Evolutionary conservation across 1,139 yeast species (phyloP).

Genomic region (Geotrichum klebahnii): DNA sequence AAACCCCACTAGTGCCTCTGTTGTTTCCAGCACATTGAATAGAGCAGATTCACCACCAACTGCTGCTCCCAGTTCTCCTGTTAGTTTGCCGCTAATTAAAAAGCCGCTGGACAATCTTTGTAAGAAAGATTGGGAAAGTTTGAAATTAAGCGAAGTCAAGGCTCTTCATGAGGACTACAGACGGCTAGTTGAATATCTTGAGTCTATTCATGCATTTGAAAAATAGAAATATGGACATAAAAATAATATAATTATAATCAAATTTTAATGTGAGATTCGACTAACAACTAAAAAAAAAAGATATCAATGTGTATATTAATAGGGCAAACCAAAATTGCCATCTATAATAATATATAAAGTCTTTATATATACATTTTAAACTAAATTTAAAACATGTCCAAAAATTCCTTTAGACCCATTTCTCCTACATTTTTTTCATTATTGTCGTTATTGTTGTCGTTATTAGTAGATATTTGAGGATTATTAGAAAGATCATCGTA

Average conservation of each 20-base stretch:
- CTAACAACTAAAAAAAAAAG: too few relatives aligned
- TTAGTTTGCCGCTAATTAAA: neutral
- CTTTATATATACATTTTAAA: neutral
- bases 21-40: neutral
- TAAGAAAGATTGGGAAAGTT: constrained; percentile 24
- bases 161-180: constrained; percentile 40
- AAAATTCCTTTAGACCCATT: constrained; percentile 3
- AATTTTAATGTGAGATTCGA: too few relatives aligned
- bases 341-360: too few relatives aligned
- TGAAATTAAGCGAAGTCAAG: constrained; percentile 38
- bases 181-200: constrained; percentile 34
- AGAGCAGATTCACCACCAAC: constrained; percentile 5
- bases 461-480: neutral
- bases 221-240: constrained; percentile 13
- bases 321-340: neutral
- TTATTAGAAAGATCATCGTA: neutral
- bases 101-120: constrained; percentile 32
- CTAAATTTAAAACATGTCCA: neutral
- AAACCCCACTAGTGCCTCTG: neutral
- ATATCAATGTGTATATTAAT: too few relatives aligned
- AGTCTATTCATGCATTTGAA: constrained; percentile 34
- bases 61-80: too few relatives aligned
- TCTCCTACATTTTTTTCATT: neutral
- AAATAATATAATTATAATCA: neutral
- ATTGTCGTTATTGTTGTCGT: neutral